phyloP scores from a whole-genome alignment of 2,329 filamentous ascomycete species.

The Boeremia lycopersici region DNA sequence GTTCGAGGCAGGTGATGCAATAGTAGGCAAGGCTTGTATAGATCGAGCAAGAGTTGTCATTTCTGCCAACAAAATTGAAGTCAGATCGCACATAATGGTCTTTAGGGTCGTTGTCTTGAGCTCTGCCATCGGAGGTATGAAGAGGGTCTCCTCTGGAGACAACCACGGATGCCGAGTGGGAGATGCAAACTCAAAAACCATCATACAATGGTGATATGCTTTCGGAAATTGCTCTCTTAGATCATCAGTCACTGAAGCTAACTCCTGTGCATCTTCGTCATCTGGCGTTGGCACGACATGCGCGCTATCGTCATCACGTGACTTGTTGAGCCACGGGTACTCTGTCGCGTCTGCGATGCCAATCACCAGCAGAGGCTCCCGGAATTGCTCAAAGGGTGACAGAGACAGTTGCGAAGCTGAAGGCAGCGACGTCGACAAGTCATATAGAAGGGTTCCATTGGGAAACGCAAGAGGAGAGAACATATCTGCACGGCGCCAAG shows the following conservation, averaged over 20 bases:
- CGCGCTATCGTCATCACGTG: conserved; percentile 36
- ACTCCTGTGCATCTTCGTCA: conserved; percentile 42
- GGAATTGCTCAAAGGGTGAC: conserved; percentile 87
- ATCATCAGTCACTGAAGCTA: conserved; percentile 69
- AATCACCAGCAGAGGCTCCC: conserved; percentile 82
- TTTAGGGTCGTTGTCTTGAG: conserved; percentile 73
- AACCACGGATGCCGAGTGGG: conserved; percentile 48
- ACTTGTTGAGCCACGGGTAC: conserved; percentile 52
- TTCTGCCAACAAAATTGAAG: conserved; percentile 53
- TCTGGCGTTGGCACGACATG: conserved; percentile 20
- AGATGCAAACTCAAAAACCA: conserved; percentile 76
- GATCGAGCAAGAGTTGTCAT: conserved; percentile 56
- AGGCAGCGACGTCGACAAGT: conserved; percentile 79
- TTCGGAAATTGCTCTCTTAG: conserved; percentile 75
- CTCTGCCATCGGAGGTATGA: conserved; percentile 70
- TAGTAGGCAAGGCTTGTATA: conserved; percentile 62
- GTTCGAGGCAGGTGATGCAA: conserved; percentile 60
- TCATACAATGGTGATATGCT: conserved; percentile 75
- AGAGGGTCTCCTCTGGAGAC: conserved; percentile 67
- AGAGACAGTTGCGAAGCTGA: conserved; percentile 79
- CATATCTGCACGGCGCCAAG: conserved; percentile 68
- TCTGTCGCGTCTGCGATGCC: conserved; percentile 84
- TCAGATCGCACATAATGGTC: conserved; percentile 54
- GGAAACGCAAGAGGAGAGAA: conserved; percentile 92
- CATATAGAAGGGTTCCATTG: conserved; percentile 83